phyloP scores from a whole-genome alignment of 352 stramenopile species.

The Phytophthora syringae region DNA sequence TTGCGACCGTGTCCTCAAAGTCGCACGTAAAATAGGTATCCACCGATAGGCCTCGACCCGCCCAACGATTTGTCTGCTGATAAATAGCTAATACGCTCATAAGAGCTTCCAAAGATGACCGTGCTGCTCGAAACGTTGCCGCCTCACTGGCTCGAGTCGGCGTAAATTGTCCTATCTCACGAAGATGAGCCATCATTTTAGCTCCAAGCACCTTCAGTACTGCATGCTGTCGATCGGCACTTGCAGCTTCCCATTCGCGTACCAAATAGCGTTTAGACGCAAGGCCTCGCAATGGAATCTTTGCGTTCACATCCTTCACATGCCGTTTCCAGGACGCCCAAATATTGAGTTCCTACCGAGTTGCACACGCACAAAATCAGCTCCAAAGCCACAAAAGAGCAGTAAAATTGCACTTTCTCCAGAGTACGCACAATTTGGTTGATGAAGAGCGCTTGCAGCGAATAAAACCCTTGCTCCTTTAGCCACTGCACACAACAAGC shows the following conservation, averaged over 20 bases:
- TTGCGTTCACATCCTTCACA: slow-evolving; percentile 32
- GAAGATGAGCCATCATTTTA: slow-evolving; percentile 15
- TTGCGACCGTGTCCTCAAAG: slow-evolving; percentile 42
- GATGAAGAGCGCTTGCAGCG: slow-evolving; percentile 65
- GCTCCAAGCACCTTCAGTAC: slow-evolving; percentile 25
- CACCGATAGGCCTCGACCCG: slow-evolving; percentile 13
- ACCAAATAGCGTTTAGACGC: slow-evolving; percentile 56
- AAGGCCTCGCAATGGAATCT: slow-evolving; percentile 56
- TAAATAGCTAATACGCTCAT: slow-evolving; percentile 22
- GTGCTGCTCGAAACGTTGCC: slow-evolving; percentile 16
- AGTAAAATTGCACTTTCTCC: too few relatives aligned
- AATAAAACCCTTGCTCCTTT: slow-evolving; percentile 62
- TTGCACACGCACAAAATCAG: slow-evolving; percentile 15
- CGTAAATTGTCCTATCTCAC: slow-evolving; percentile 17
- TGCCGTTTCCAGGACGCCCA: slow-evolving; percentile 62
- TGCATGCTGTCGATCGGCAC: slow-evolving; percentile 14
- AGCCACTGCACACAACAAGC: slow-evolving; percentile 59
- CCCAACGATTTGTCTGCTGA: slow-evolving; percentile 11
- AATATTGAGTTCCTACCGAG: slow-evolving; percentile 67
- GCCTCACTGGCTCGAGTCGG: neutral
- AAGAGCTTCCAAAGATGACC: slow-evolving; percentile 34
- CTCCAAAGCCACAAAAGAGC: neutral
- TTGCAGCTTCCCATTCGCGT: slow-evolving; percentile 53
- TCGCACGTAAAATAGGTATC: slow-evolving; percentile 54
- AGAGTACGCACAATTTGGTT: slow-evolving; percentile 75